Conservation (phyloP, 352 stramenopile species). For the Phytopythium ostracodes region DNA sequence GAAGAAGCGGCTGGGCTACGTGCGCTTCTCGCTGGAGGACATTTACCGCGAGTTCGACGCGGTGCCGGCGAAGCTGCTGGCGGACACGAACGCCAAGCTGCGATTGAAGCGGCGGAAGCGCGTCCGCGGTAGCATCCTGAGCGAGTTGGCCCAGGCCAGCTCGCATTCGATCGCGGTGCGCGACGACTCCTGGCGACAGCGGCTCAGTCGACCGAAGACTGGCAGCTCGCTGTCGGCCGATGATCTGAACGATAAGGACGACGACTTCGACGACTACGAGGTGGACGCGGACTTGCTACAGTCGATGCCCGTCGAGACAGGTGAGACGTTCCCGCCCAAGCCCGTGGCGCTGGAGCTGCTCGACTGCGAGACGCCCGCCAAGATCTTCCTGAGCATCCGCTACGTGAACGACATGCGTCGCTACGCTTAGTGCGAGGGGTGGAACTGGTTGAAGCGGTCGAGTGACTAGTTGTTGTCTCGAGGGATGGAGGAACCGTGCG, state of each 20-base stretch:
- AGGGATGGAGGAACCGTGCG: not conserved
- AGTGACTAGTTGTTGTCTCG: not conserved
- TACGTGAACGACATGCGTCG: conserved; percentile 88
- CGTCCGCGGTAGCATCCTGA: conserved; percentile 76
- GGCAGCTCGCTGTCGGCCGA: conserved; percentile 42
- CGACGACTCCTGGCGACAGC: conserved; percentile 66
- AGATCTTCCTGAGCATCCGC: conserved; percentile 74
- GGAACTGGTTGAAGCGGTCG: not conserved
- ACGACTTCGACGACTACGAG: conserved; percentile 60
- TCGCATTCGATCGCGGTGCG: conserved; percentile 45
- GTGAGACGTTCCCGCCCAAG: conserved; percentile 44
- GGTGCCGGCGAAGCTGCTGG: conserved; percentile 65
- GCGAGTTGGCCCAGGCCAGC: conserved; percentile 43
- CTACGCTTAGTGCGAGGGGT: conserved; percentile 37
- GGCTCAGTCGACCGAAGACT: conserved; percentile 34
- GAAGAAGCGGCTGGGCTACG: conserved; percentile 70
- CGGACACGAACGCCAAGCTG: conserved; percentile 66
- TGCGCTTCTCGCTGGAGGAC: conserved; percentile 80
- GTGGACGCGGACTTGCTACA: conserved; percentile 60
- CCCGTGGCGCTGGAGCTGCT: conserved; percentile 45
- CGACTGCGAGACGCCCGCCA: conserved; percentile 46
- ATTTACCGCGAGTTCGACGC: conserved; percentile 81
- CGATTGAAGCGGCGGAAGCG: conserved; percentile 77
- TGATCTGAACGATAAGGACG: conserved; percentile 32
- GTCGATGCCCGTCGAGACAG: conserved; percentile 44